Percentiles rank a stretch among this genome's conserved stretches.
phyloP scores from a whole-genome alignment of 495 filamentous ascomycete species.

The Neurospora africana region DNA sequence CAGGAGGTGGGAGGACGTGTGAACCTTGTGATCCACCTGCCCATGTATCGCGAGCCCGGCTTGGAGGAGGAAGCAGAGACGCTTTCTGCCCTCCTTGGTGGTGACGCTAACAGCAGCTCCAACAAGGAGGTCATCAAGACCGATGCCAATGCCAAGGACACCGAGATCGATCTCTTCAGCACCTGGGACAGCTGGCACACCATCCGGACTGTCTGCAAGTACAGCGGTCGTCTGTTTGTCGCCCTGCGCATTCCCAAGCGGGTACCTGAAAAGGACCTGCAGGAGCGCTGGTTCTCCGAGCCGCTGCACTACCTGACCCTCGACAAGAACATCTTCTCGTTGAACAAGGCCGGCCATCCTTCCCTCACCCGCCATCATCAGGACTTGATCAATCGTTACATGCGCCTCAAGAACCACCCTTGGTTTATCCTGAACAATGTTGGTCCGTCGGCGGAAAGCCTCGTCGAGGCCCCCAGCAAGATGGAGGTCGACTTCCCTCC shows the following conservation, averaged over 20 bases:
- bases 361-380: constrained; percentile 77
- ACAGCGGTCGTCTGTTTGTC: constrained; percentile 68
- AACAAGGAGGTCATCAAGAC: constrained; percentile 1
- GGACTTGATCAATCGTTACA: constrained; percentile 64
- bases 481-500: constrained; percentile 47
- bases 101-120: constrained; percentile 5
- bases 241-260: constrained; percentile 72
- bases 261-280: constrained; percentile 60
- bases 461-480: constrained; percentile 32
- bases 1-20: constrained; percentile 62
- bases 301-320: constrained; percentile 74
- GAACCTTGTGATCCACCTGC: constrained; percentile 68
- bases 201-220: constrained; percentile 78
- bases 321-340: constrained; percentile 54
- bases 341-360: constrained; percentile 70
- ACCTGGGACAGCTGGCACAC: constrained; percentile 92
- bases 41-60: constrained; percentile 55
- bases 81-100: constrained; percentile 25
- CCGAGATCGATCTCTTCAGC: constrained; percentile 53
- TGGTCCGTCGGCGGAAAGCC: constrained; percentile 49
- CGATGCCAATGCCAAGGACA: not conserved
- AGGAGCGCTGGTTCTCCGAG: constrained; percentile 89
- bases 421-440: constrained; percentile 76
- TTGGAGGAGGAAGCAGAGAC: constrained; percentile 29
- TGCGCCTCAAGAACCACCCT: constrained; percentile 67